Percentiles rank a stretch among this genome's conserved stretches.
phyloP scores from a whole-genome alignment of 495 filamentous ascomycete species.

The Podospora appendiculata region DNA sequence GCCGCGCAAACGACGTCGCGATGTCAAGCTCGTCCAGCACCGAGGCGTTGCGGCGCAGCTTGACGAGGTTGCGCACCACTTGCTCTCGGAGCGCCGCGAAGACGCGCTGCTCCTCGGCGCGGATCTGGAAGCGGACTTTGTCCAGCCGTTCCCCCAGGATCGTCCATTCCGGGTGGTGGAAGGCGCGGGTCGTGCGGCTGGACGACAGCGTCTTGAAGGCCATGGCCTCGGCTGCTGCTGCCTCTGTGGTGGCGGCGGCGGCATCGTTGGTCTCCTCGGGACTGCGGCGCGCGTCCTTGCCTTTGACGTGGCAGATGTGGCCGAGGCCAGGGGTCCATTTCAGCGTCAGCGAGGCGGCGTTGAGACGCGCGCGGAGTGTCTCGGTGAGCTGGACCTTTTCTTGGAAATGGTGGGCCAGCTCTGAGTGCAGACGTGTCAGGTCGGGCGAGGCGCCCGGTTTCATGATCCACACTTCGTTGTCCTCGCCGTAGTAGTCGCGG shows the following conservation, averaged over 20 bases:
- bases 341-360: slow-evolving; percentile 58
- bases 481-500: slow-evolving; percentile 42
- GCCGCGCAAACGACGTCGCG: slow-evolving; percentile 67
- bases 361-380: slow-evolving; percentile 43
- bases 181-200: slow-evolving; percentile 76
- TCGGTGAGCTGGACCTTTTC: slow-evolving; percentile 54
- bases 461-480: slow-evolving; percentile 80
- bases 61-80: slow-evolving; percentile 71
- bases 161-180: slow-evolving; percentile 80
- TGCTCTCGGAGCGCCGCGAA: slow-evolving; percentile 61
- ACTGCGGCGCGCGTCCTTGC: slow-evolving; percentile 51
- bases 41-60: slow-evolving; percentile 75
- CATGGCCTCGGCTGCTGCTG: slow-evolving; percentile 5
- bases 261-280: slow-evolving; percentile 18
- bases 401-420: slow-evolving; percentile 48
- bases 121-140: slow-evolving; percentile 63
- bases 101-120: slow-evolving; percentile 69
- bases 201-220: slow-evolving; percentile 54
- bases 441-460: slow-evolving; percentile 59
- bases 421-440: slow-evolving; percentile 57
- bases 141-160: slow-evolving; percentile 67
- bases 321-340: slow-evolving; percentile 78
- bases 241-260: slow-evolving; percentile 14
- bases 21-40: slow-evolving; percentile 93
- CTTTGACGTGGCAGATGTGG: slow-evolving; percentile 86